phyloP scores from a whole-genome alignment of 2,329 filamentous ascomycete species.

The Leptodontidium sp. region DNA sequence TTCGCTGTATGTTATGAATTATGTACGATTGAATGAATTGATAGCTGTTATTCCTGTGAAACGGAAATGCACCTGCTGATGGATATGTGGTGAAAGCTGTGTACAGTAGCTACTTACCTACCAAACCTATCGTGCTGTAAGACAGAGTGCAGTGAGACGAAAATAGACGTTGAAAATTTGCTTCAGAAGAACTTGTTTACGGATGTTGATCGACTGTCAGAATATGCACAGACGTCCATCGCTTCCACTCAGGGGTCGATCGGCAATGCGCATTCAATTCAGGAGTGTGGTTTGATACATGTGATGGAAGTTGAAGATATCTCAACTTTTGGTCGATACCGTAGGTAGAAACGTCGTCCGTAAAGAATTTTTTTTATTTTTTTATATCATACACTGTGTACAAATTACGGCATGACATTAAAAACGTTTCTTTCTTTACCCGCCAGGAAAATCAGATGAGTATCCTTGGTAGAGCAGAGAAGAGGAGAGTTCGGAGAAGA shows the following conservation, averaged over 20 bases:
- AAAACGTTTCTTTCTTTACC: neutral
- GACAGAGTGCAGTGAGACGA: too few relatives aligned
- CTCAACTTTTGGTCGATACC: neutral
- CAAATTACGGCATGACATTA: neutral
- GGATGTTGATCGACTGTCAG: neutral
- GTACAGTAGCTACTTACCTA: too few relatives aligned
- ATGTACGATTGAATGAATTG: conserved; percentile 5
- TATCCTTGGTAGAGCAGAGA: neutral
- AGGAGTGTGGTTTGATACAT: neutral
- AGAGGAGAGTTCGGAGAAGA: neutral
- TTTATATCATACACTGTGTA: neutral
- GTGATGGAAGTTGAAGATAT: neutral
- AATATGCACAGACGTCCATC: neutral
- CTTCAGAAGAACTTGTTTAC: neutral
- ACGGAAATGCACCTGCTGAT: neutral
- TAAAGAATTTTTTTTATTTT: neutral
- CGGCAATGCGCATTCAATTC: neutral
- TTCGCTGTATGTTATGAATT: neutral
- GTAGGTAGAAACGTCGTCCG: neutral
- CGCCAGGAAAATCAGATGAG: neutral
- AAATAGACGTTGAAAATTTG: neutral
- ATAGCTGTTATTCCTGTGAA: too few relatives aligned
- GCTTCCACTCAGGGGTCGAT: neutral
- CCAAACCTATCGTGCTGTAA: too few relatives aligned
- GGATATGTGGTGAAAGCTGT: neutral